Evolutionary conservation across 1,284 basidiomycete species (phyloP).

Genomic region (Schizopora paradoxa): DNA sequence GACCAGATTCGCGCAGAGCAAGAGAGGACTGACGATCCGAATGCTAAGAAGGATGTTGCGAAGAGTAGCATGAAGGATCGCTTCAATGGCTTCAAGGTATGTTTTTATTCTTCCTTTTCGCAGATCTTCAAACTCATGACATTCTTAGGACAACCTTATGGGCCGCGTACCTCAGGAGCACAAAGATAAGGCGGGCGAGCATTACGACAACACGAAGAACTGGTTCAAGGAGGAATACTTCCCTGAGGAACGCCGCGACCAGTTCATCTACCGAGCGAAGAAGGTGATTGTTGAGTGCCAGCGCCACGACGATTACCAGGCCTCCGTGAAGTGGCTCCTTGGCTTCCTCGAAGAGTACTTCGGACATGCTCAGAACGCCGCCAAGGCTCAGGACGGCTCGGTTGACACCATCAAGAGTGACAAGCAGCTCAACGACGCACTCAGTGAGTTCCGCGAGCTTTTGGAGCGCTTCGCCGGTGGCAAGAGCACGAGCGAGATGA

Average conservation of each 20-base stretch:
- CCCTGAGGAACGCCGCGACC: constrained; percentile 60
- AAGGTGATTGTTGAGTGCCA: constrained; percentile 55
- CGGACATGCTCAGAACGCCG: constrained; percentile 38
- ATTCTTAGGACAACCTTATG: constrained; percentile 21
- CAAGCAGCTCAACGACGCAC: constrained; percentile 36
- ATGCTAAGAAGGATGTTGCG: constrained; percentile 14
- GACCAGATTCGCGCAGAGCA: constrained; percentile 6
- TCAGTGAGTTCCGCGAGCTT: constrained; percentile 40
- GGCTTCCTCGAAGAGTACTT: constrained; percentile 44
- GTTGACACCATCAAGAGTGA: constrained; percentile 24
- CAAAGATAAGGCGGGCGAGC: constrained; percentile 33
- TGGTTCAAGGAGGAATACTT: constrained; percentile 53
- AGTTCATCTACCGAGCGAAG: constrained; percentile 54
- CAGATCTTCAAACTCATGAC: neutral
- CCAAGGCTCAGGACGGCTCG: constrained; percentile 19
- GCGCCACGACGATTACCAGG: constrained; percentile 55
- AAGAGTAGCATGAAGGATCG: constrained; percentile 10
- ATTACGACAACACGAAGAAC: constrained; percentile 36
- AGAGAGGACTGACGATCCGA: constrained; percentile 9
- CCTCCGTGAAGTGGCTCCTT: constrained; percentile 40
- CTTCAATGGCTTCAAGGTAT: constrained; percentile 9
- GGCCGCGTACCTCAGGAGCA: constrained; percentile 37
- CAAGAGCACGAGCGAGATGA: constrained; percentile 39
- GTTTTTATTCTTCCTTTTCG: neutral
- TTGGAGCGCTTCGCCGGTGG: constrained; percentile 62